A percentile compares a stretch with the other conserved stretches of the same genome.
phyloP scores from a whole-genome alignment of 805 yeast species.

The Kuraishia floccosa region DNA sequence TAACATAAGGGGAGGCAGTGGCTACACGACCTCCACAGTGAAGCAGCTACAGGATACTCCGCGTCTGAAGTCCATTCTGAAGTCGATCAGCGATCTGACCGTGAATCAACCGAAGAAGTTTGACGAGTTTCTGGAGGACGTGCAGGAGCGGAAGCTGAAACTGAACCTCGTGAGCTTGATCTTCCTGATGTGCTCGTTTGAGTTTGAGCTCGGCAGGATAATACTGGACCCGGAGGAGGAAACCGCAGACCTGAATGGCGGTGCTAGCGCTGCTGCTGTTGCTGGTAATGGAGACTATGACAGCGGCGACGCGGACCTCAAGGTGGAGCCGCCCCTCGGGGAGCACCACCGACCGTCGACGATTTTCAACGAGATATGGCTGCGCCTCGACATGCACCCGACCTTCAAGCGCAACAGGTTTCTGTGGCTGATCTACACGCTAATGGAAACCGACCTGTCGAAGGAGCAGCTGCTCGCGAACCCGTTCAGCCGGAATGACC shows the following conservation, averaged over 20 bases:
- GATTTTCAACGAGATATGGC: conserved; percentile 64
- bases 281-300: neutral
- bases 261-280: conserved; percentile 1
- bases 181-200: conserved; percentile 60
- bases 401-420: conserved; percentile 58
- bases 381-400: conserved; percentile 51
- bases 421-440: conserved; percentile 75
- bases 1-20: conserved; percentile 8
- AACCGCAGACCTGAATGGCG: conserved; percentile 1
- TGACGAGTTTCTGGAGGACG: conserved; percentile 26
- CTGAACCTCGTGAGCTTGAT: conserved; percentile 65
- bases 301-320: conserved; percentile 4
- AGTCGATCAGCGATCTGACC: conserved; percentile 72
- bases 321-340: conserved; percentile 1
- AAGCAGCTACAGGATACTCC: conserved; percentile 94
- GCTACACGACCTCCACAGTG: conserved; percentile 30
- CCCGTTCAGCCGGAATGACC: no score
- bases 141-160: conserved; percentile 5
- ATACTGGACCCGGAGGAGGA: conserved; percentile 11
- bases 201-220: conserved; percentile 19
- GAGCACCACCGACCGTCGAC: no score
- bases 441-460: conserved; percentile 60
- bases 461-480: conserved; percentile 26
- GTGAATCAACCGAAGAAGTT: conserved; percentile 33
- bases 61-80: conserved; percentile 76